Evolutionary conservation across 2,329 filamentous ascomycete genomes (phyloP).

Genomic region (Sphaerulina vaccinii): DNA sequence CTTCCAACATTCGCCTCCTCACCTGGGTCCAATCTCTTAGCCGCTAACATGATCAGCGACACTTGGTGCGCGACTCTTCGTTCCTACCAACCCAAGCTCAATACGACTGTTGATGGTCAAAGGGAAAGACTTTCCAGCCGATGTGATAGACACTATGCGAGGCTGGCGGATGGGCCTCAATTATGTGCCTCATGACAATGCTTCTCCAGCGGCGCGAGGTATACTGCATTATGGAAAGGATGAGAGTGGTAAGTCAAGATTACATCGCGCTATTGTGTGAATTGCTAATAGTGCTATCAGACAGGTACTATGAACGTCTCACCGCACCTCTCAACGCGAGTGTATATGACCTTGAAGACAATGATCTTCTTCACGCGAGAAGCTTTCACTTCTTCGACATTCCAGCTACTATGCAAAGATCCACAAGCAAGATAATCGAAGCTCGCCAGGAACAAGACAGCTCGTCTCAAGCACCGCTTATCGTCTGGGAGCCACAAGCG

Average conservation of each 20-base stretch:
- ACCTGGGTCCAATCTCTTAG: too few relatives aligned
- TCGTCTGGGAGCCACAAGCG: constrained; percentile 34
- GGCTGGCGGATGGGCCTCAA: constrained; percentile 26
- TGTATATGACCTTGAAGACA: constrained; percentile 15
- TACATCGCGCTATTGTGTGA: not conserved
- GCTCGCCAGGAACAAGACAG: constrained; percentile 1
- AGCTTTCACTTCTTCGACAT: constrained; percentile 33
- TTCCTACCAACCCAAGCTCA: not conserved
- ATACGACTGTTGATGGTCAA: constrained; percentile 27
- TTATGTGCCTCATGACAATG: constrained; percentile 14
- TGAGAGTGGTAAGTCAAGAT: constrained; percentile 17
- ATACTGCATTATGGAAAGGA: constrained; percentile 27
- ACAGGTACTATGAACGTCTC: constrained; percentile 26
- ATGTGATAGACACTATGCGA: constrained; percentile 20
- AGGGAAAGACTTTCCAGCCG: constrained; percentile 28
- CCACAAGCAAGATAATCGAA: constrained; percentile 10
- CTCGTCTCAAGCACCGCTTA: constrained; percentile 12
- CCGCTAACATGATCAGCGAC: constrained; percentile 24
- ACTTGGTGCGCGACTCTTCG: constrained; percentile 28
- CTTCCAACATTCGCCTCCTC: too few relatives aligned
- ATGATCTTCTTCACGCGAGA: constrained; percentile 5
- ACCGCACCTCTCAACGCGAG: constrained; percentile 27
- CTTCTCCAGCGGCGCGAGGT: constrained; percentile 27
- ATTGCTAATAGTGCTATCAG: constrained; percentile 6
- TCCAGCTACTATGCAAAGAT: constrained; percentile 18